phyloP scores from a whole-genome alignment of 768 basidiomycete species.

The Amanita molliuscula region DNA sequence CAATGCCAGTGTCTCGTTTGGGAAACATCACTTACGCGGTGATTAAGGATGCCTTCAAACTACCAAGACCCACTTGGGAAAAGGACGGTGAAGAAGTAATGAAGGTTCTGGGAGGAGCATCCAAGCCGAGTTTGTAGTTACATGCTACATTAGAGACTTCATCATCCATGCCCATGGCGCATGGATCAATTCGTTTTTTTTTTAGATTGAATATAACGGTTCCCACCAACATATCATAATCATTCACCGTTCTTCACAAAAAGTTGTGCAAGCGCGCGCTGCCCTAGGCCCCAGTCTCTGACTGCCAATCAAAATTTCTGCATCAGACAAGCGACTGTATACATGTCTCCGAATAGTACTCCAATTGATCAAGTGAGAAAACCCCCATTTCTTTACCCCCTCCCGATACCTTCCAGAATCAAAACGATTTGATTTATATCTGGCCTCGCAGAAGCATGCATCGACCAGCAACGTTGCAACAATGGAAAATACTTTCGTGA shows the following conservation, averaged over 20 bases:
- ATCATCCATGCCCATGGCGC: too few species aligned
- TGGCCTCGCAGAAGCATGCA: background rate
- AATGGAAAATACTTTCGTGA: background rate
- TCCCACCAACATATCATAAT: too few species aligned
- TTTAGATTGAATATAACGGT: too few species aligned
- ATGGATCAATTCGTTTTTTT: too few species aligned
- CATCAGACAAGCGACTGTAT: too few species aligned
- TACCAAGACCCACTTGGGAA: background rate
- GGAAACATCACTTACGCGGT: constrained; percentile 8
- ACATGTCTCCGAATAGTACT: too few species aligned
- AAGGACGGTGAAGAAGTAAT: background rate
- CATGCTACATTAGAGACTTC: background rate
- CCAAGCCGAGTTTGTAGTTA: background rate
- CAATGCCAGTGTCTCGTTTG: background rate
- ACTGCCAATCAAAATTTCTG: too few species aligned
- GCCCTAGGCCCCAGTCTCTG: too few species aligned
- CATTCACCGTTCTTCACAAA: background rate
- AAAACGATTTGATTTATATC: background rate
- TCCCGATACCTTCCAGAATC: background rate
- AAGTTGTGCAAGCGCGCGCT: too few species aligned
- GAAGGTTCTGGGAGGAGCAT: background rate
- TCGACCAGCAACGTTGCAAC: background rate
- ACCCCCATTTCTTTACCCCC: too few species aligned
- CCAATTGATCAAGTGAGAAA: too few species aligned
- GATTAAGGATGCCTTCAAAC: background rate